Conservation (phyloP, 2,329 filamentous ascomycete genomes). For the Elsinoe ampelina region DNA sequence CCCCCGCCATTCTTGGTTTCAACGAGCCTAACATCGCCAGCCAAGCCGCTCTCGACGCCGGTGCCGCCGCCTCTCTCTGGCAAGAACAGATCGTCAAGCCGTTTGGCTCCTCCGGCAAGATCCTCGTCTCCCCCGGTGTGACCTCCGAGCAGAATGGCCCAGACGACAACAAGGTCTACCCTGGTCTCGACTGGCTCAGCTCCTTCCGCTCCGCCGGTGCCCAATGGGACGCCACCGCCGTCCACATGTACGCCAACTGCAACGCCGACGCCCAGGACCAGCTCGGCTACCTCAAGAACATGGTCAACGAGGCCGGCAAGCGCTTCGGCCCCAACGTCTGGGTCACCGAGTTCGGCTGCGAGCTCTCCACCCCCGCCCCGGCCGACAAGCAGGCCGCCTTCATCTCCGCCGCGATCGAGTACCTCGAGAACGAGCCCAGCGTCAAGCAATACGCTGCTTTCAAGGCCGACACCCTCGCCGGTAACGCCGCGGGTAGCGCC, state of each 20-base stretch:
- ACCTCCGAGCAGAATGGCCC: conserved; percentile 43
- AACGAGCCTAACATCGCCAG: conserved; percentile 58
- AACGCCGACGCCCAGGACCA: conserved; percentile 33
- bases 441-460: conserved; percentile 58
- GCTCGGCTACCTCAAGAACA: conserved; percentile 41
- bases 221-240: conserved; percentile 52
- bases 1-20: conserved; percentile 54
- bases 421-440: conserved; percentile 52
- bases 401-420: conserved; percentile 32
- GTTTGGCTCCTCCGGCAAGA: conserved; percentile 36
- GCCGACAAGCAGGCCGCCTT: conserved; percentile 38
- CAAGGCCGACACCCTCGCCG: conserved; percentile 20
- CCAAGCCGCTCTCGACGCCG: conserved; percentile 52
- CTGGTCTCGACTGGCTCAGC: conserved; percentile 49
- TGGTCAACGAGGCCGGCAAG: conserved; percentile 38
- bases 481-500: conserved; percentile 2
- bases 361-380: conserved; percentile 27
- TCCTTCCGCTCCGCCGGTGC: conserved; percentile 45
- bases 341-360: conserved; percentile 56
- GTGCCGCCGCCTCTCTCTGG: conserved; percentile 44
- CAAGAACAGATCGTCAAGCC: conserved; percentile 41
- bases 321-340: conserved; percentile 40
- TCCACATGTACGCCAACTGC: conserved; percentile 53
- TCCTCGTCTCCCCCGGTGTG: conserved; percentile 51
- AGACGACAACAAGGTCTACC: conserved; percentile 29